Evolutionary conservation across 2,329 filamentous ascomycete genomes (phyloP).

Genomic region (Ophiosphaerella herpotricha): DNA sequence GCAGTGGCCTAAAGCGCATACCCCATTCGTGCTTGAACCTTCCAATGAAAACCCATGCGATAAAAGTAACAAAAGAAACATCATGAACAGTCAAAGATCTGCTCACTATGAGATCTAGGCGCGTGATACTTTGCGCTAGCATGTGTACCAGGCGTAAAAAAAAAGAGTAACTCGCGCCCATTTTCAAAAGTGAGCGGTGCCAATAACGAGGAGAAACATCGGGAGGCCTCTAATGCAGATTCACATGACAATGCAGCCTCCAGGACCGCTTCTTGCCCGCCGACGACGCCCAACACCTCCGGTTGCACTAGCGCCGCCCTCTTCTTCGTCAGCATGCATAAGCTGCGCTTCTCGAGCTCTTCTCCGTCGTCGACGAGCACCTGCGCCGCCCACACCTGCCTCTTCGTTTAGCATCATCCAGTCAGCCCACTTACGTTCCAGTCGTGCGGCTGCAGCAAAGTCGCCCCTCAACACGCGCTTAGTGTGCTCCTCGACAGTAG

Average conservation of each 20-base stretch:
- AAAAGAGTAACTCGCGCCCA: too few relatives aligned
- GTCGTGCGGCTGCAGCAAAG: slow-evolving; percentile 70
- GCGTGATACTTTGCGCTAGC: too few relatives aligned
- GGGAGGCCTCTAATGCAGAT: too few relatives aligned
- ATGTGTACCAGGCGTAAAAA: too few relatives aligned
- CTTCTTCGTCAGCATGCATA: slow-evolving; percentile 80
- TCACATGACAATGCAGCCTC: slow-evolving; percentile 56
- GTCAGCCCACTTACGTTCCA: slow-evolving; percentile 90
- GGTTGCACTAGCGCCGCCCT: slow-evolving; percentile 53
- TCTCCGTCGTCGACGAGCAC: slow-evolving; percentile 71
- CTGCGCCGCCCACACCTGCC: slow-evolving; percentile 67
- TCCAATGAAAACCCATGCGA: too few relatives aligned
- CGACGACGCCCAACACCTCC: slow-evolving; percentile 50
- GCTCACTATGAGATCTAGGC: too few relatives aligned
- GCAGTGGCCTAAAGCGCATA: too few relatives aligned
- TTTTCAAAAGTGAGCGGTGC: too few relatives aligned
- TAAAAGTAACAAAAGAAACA: too few relatives aligned
- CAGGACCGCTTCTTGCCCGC: slow-evolving; percentile 53
- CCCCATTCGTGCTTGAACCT: too few relatives aligned
- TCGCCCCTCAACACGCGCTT: slow-evolving; percentile 82
- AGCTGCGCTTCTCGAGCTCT: slow-evolving; percentile 81
- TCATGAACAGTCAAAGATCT: too few relatives aligned
- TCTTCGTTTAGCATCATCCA: slow-evolving; percentile 94
- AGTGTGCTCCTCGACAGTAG: slow-evolving; percentile 91
- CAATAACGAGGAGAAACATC: too few relatives aligned